Evolutionary conservation across 2,329 filamentous ascomycete genomes (phyloP), one percentile per base, ranked within the genome.

Genomic region (Calonectria ilicicola): DNA sequence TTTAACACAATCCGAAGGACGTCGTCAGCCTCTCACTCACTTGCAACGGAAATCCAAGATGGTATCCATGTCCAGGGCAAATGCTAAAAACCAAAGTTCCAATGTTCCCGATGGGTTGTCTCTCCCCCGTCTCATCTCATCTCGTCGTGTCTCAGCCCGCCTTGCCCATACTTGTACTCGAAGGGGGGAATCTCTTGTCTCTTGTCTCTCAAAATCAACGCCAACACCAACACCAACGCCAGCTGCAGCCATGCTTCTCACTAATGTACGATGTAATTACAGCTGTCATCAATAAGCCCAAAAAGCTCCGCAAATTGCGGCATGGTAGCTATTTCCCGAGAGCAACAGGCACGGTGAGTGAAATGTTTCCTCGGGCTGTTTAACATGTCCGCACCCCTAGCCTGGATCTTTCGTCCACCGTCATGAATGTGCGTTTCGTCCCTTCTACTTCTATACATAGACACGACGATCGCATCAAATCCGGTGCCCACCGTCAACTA

Each of bases 361-460:
- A 38, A 51, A 63, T 72, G 63, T 67, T 71, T 67, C 64, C 35
- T 62, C 64, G 40, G 62, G 21, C 17, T 67, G 60, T 40, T 49
- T n/a, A 21, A 60, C 35, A 60, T 26, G 53, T 23, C 67, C 29
- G 49, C 46, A 26, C 32, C 62, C 47, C 49, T 47, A 23, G 19
- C 42, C 63, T 42, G 26, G n/a, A n/a, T 27, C 27, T 12, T 60
- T 71, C 64, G 27, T 62, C 62, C 65, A 67, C 65, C 65, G 42
- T 26, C 23, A 26, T 60, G 69, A 65, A 65, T 72, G 29, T 64
- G 29, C 38, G 40, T 67, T 69, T 69, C 56, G 44, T 72, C 69
- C 47, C 56, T 64, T 23, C 38, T 21, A 62, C 72, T 69, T 60
- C 77, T 78, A 79, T 76, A 74, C 75, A 75, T 79, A 76, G 77